Percentiles rank a stretch among this genome's conserved stretches.
These are phyloP conservation scores for Ogataea ramenticola DNA, from an alignment of 805 yeast species.

Conservation along the genomic window DNA sequence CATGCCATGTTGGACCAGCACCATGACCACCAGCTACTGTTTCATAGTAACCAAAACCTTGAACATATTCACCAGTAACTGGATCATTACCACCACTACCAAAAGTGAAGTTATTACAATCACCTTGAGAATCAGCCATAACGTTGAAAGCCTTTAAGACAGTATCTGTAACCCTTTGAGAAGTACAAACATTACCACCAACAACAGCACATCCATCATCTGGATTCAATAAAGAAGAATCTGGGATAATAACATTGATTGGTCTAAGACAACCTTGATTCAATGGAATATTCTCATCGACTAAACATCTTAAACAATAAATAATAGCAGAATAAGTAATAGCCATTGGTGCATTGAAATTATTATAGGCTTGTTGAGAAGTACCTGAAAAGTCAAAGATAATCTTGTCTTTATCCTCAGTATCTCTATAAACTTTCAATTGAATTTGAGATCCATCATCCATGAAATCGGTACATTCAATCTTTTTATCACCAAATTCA, in stretches of 20 bases:
- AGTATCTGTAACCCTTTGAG: constrained; percentile 89
- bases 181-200: constrained; percentile 91
- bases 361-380: constrained; percentile 81
- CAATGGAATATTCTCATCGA: constrained; percentile 81
- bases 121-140: constrained; percentile 94
- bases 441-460: constrained; percentile 73
- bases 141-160: constrained; percentile 79
- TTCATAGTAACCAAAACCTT: constrained; percentile 86
- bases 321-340: constrained; percentile 84
- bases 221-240: constrained; percentile 63
- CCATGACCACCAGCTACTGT: constrained; percentile 97
- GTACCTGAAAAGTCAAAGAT: constrained; percentile 82
- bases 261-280: constrained; percentile 91
- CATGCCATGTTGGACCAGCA: constrained; percentile 77
- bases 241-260: constrained; percentile 58
- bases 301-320: constrained; percentile 79
- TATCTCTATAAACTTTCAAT: constrained; percentile 36
- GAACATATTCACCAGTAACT: constrained; percentile 39
- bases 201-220: constrained; percentile 86
- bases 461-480: constrained; percentile 58
- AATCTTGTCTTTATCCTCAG: constrained; percentile 46
- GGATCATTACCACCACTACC: constrained; percentile 64
- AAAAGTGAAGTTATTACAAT: constrained; percentile 90
- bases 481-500: constrained; percentile 30
- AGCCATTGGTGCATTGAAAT: constrained; percentile 88